Evolutionary conservation across 2,329 filamentous ascomycete species (phyloP).

Genomic region (Ophiostoma triangulosporum): DNA sequence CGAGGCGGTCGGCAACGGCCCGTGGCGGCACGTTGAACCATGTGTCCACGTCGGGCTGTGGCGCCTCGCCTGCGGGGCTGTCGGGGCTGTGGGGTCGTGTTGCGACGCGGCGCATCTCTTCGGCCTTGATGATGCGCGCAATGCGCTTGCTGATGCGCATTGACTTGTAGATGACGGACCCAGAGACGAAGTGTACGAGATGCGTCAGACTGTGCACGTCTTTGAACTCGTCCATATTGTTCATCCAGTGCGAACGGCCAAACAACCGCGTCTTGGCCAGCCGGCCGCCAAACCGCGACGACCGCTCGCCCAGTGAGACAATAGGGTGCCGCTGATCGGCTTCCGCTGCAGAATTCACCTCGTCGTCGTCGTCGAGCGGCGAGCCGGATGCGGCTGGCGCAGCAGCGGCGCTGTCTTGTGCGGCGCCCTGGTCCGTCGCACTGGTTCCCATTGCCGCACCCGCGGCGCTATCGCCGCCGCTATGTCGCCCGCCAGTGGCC

Average conservation of each 20-base stretch:
- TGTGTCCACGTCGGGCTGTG: background rate
- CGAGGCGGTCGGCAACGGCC: conserved; percentile 32
- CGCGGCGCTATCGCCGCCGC: no score
- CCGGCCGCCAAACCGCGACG: conserved; percentile 10
- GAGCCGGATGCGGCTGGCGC: background rate
- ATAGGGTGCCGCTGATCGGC: background rate
- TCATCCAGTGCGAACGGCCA: conserved; percentile 14
- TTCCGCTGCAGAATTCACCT: background rate
- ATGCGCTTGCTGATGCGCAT: conserved; percentile 28
- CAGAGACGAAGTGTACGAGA: conserved; percentile 20
- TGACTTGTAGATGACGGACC: conserved; percentile 8
- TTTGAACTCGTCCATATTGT: conserved; percentile 14
- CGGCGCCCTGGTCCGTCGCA: no score
- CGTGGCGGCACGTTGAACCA: conserved; percentile 20
- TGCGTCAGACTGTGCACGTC: conserved; percentile 15
- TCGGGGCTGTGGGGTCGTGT: background rate
- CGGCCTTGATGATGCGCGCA: conserved; percentile 28
- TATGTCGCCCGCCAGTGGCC: background rate
- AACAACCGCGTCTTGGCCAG: conserved; percentile 14
- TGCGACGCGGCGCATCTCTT: conserved; percentile 7
- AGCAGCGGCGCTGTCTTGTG: background rate
- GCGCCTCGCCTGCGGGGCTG: no score
- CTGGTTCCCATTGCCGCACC: background rate
- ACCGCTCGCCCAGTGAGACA: conserved; percentile 1
- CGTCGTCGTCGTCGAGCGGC: conserved; percentile 4